Evolutionary conservation across 2,329 filamentous ascomycete genomes (phyloP), one percentile per base, ranked within the genome.

Genomic region (Trichoderma breve): DNA sequence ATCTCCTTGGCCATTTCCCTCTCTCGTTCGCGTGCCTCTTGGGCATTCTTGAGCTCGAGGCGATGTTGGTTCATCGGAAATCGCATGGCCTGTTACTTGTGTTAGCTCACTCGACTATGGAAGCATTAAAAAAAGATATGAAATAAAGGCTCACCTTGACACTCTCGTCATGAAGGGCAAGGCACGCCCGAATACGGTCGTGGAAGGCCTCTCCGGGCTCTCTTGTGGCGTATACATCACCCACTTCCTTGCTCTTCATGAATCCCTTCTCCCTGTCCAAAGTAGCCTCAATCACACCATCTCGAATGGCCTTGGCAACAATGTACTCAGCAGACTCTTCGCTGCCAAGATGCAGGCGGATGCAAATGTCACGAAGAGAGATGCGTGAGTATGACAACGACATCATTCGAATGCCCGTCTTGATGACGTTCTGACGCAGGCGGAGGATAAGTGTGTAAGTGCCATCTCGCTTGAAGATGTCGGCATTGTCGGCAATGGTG

Each of bases 31-130:
- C 96, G 89, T n/a, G 96, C 96, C 83, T 99, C 97, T 82, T 98
- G 95, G 0, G 96, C 96, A 78, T 97, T 98, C 89, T 98, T 98
- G 71, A 99, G 88, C 83, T 99, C 96, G 71, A 98, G 87, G 21
- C 96, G 90, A 83, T 99, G 96, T 83, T 98, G 96, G 85, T 99
- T 98, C 95, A 98, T 98, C 3, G 96, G 96, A 84, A 98, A 99
- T 70, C 96, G 91, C 96, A 99, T 99, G 30, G 96, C 95, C 93
- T 95, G 66, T 32, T 60, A 26, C n/a, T 47, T 3, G 18, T 32
- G 34, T 64, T 24, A 67, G 24, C 7, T 53, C 26, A 2, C 15
- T 1, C 57, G 32, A 28, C 18, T 28, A 6, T 18, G 3, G 11
- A 51, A 14, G 6, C 6, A 61, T 4, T 36, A 18, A 18, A 60